phyloP scores from a whole-genome alignment of 176 grass and related monocot species.

The Eleusine indica region DNA sequence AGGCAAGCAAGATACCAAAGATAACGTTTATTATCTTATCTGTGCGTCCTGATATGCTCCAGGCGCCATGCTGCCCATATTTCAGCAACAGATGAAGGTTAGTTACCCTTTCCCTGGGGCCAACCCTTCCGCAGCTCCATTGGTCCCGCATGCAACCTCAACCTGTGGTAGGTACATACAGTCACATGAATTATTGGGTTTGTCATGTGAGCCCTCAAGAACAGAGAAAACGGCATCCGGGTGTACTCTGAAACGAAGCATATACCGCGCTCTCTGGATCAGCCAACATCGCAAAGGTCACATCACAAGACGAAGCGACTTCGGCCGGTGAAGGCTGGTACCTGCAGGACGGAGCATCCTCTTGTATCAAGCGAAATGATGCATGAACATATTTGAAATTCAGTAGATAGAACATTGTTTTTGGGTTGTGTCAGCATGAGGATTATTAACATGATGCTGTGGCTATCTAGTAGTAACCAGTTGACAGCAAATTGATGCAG shows the following conservation, averaged over 20 bases:
- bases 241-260: slow-evolving; percentile 3
- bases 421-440: slow-evolving; percentile 11
- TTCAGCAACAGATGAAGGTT: slow-evolving; percentile 23
- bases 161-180: slow-evolving; percentile 42
- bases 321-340: slow-evolving; percentile 67
- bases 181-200: slow-evolving; percentile 33
- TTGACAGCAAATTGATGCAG: not conserved
- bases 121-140: slow-evolving; percentile 69
- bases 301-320: slow-evolving; percentile 72
- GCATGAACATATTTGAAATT: not conserved
- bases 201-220: slow-evolving; percentile 28
- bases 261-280: slow-evolving; percentile 76
- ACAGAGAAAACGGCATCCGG: slow-evolving; percentile 4
- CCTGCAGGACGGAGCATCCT: slow-evolving; percentile 43
- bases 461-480: not conserved
- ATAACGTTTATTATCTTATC: slow-evolving; percentile 19
- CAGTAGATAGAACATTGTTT: not conserved
- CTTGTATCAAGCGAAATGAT: slow-evolving; percentile 12
- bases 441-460: not conserved
- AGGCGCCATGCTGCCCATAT: slow-evolving; percentile 36
- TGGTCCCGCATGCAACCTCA: slow-evolving; percentile 68
- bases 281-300: slow-evolving; percentile 89
- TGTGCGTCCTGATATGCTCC: slow-evolving; percentile 30
- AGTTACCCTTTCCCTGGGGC: slow-evolving; percentile 80
- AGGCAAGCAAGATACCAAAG: slow-evolving; percentile 34